Evolutionary conservation across 2,329 filamentous ascomycete species (phyloP), one percentile per base, ranked within the genome.

Genomic region (Neoascochyta sp.): DNA sequence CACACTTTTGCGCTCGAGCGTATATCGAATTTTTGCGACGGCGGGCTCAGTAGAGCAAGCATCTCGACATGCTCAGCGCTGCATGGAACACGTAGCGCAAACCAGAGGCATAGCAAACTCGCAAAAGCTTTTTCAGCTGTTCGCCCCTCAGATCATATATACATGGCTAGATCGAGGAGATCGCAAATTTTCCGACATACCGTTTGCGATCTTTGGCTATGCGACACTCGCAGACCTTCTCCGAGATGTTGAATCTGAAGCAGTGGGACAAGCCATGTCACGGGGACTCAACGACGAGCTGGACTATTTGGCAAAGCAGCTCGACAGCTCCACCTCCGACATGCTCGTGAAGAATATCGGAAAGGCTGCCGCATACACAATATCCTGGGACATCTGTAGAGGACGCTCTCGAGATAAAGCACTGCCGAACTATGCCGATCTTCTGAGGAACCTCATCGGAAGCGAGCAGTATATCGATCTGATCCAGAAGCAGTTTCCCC

Each of bases 1-100:
- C 36, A 94, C 89, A 1, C 71, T 96, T 12, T 72, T 95, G 23
- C 81, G 89, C 29, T 80, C 84, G 43, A 88, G 87, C 44, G 84
- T 94, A 11, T 98, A 95, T 58, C 84, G 92, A 59, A 88, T 96
- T 13, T 95, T 96, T 48, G 92, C 96, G 59, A 87, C 83, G 0
- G 85, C 89, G 2, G 86, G 84, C 2, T 79, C 80, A 34, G 77
- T 94, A 9, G 64, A 74, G 3, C 64, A 67, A 8, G 83, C 83
- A 5, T 70, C 73, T 12, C 67, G 71, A 12, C 83, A 95, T 63
- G 89, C 90, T 1, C 76, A 75, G 32, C 74, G 74, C 29, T 93
- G 86, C 47, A 70, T 95, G 23, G 58, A 62, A 4, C 69, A 74
- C 9, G 79, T 95, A 17, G 78, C 89, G 4, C 64, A 59, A 9